These are phyloP conservation scores for Mortierella sp. DNA, from an alignment of 371 early-diverging fungal species.

Conservation along the genomic window DNA sequence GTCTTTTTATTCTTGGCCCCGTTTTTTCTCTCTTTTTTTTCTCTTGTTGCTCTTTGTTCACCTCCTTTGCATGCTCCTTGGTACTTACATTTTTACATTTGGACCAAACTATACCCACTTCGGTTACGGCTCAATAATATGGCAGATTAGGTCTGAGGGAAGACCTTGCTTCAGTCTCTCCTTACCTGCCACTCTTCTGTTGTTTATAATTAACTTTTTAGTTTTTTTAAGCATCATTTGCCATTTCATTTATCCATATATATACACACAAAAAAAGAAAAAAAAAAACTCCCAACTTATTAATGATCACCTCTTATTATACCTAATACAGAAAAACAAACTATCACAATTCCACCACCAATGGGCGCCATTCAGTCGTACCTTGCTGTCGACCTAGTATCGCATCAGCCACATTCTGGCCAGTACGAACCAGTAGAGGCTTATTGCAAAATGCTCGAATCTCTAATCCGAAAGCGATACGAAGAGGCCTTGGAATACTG, in stretches of 20 bases:
- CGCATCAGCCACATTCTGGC: conserved; percentile 27
- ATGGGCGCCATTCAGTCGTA: conserved; percentile 57
- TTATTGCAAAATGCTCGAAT: conserved; percentile 49
- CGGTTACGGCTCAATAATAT: not conserved
- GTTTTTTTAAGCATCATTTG: not conserved
- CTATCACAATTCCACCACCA: conserved; percentile 15
- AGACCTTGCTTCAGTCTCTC: not conserved
- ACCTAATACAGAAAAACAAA: conserved; percentile 9
- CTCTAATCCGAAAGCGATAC: conserved; percentile 44
- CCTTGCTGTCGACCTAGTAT: conserved; percentile 34
- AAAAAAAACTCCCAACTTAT: not conserved
- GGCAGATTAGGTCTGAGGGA: not conserved
- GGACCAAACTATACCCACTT: not conserved
- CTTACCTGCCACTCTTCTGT: conserved; percentile 10
- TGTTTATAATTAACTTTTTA: conserved; percentile 6
- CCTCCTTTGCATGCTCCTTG: conserved; percentile 5
- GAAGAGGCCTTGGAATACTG: conserved; percentile 52
- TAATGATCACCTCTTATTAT: not conserved
- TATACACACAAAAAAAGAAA: too few relatives aligned
- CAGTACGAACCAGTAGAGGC: conserved; percentile 48
- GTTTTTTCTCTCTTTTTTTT: conserved; percentile 4
- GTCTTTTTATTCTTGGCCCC: not conserved
- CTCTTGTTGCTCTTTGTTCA: conserved; percentile 4
- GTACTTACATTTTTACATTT: too few relatives aligned
- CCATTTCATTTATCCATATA: not conserved